A percentile compares a stretch with the other conserved stretches of the same genome.
phyloP scores from a whole-genome alignment of 2,329 filamentous ascomycete genomes.

The Hirsutella rhossiliensis region DNA sequence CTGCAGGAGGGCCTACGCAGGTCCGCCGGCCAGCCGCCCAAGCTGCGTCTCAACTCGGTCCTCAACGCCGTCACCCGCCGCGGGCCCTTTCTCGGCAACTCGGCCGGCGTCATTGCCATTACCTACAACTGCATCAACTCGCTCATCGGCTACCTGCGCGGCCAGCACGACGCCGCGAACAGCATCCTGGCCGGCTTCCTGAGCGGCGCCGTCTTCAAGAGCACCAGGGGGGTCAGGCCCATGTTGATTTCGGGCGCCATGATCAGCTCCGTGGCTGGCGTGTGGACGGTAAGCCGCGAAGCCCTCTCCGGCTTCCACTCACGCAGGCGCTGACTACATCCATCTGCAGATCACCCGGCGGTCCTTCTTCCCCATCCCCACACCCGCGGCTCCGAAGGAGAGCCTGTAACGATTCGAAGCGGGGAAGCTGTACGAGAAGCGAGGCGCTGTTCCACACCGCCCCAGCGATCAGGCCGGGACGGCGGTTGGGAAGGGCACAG shows the following conservation, averaged over 20 bases:
- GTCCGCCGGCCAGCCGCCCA: slow-evolving; percentile 67
- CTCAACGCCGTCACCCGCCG: slow-evolving; percentile 88
- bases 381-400: slow-evolving; percentile 15
- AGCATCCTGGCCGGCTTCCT: slow-evolving; percentile 74
- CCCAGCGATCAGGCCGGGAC: background rate
- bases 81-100: slow-evolving; percentile 93
- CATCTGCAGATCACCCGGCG: slow-evolving; percentile 12
- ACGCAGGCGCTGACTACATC: background rate
- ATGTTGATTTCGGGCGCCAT: slow-evolving; percentile 93
- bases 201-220: slow-evolving; percentile 94
- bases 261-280: slow-evolving; percentile 72
- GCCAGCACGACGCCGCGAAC: slow-evolving; percentile 84
- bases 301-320: background rate
- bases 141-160: slow-evolving; percentile 63
- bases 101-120: slow-evolving; percentile 88
- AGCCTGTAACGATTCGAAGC: slow-evolving; percentile 12
- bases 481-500: background rate
- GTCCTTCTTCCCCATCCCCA: slow-evolving; percentile 28
- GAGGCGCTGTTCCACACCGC: background rate
- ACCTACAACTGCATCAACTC: slow-evolving; percentile 93
- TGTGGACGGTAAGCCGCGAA: slow-evolving; percentile 68
- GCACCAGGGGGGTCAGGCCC: slow-evolving; percentile 75
- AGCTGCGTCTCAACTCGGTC: slow-evolving; percentile 85
- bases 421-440: background rate
- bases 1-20: slow-evolving; percentile 78